phyloP scores from a whole-genome alignment of 805 yeast species.

The Zygotorulaspora chibaensis region DNA sequence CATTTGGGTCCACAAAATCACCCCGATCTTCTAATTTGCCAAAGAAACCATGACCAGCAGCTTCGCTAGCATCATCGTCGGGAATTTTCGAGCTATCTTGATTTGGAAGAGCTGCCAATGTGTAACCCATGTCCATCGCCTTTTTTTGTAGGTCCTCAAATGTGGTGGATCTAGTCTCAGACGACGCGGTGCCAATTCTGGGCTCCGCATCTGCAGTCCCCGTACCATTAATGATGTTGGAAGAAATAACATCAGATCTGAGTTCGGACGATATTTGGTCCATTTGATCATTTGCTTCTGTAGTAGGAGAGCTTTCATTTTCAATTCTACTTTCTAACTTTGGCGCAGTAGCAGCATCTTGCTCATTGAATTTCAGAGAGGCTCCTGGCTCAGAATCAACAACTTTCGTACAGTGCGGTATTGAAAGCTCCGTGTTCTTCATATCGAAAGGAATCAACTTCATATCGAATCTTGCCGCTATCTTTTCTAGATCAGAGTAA shows the following conservation, averaged over 20 bases:
- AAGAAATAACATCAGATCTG: not conserved
- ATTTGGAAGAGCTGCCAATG: constrained; percentile 9
- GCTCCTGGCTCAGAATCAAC: constrained; percentile 17
- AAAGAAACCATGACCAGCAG: not conserved
- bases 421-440: constrained; percentile 5
- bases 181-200: not conserved
- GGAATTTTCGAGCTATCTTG: not conserved
- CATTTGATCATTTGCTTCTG: constrained; percentile 27
- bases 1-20: not conserved
- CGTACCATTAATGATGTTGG: constrained; percentile 5
- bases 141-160: constrained; percentile 10
- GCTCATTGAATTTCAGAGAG: constrained; percentile 5
- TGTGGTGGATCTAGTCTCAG: not conserved
- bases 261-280: no score
- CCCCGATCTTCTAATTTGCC: no score
- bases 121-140: constrained; percentile 17
- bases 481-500: constrained; percentile 32
- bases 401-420: not conserved
- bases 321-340: not conserved
- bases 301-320: constrained; percentile 22
- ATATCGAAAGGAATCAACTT: constrained; percentile 31
- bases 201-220: not conserved
- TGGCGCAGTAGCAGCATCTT: constrained; percentile 12
- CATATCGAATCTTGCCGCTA: constrained; percentile 37
- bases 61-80: constrained; percentile 1